Evolutionary conservation across 208 protist genomes (phyloP), one percentile per base, ranked within the genome.

Genomic region (Acanthamoeba castellanii): DNA sequence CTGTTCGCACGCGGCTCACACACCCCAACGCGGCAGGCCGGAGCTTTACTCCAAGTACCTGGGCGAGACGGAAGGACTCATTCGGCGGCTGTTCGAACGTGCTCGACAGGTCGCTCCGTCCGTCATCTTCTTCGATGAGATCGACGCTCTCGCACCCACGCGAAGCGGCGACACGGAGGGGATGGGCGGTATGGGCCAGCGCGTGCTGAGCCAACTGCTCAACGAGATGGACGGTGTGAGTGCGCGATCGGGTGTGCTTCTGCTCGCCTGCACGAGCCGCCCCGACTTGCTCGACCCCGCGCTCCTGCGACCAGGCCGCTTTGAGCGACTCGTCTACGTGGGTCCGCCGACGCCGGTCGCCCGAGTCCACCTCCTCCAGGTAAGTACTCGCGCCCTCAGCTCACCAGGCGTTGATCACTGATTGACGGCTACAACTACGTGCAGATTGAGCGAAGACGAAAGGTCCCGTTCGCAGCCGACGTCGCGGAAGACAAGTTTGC

Each of bases 11-110:
- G 66, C 37, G 11, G 3, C 59, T 66, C 18, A 78, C 6, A 6
- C 18, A 72, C 99, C 98, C 95, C 99, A 98, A 72, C 99, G 98
- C 98, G 96, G 98, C 42, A 99, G 99, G 74, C 96, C 98, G 20
- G 98, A 99, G 89, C 95, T 93, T 66, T 94, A 98, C 25, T 88
- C 61, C 87, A 98, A 98, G 94, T 98, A 98, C 96, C 96, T 99
- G 9, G 98, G 98, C 30, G 98, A 99, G 91, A 96, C 98, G 5
- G 98, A 99, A 94, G 93, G 97, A 37, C 95, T 97, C 84, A 90
- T 99, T 22, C 87, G 97, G 55, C 93, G 98, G 4, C 92, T 99
- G 8, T 99, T 99, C 81, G 97, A 98, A 25, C 92, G 97, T 30
- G 98, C 98, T 0, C 82, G 96, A 13, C 52, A 94, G 16, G 20